A percentile compares a stretch with the other conserved stretches of the same genome.
Conservation (phyloP, 768 basidiomycete species). For the Rhodotorula taiwanensis region DNA sequence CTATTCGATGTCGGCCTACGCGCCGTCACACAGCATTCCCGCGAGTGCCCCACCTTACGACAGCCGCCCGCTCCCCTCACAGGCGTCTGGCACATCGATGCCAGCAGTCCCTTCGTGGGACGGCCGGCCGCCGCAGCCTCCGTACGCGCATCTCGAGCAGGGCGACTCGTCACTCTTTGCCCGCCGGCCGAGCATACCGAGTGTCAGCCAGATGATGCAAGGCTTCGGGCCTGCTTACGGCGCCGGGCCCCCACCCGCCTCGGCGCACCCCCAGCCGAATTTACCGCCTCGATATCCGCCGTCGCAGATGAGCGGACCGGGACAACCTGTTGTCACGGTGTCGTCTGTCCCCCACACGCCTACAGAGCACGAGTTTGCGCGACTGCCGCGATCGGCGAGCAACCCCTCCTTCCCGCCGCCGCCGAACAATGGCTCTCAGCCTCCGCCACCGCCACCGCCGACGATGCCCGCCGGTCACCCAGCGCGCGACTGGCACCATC, state of each 20-base stretch:
- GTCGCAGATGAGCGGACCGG: background rate
- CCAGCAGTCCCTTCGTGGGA: background rate
- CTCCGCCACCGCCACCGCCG: no score
- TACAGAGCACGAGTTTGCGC: conserved; percentile 3
- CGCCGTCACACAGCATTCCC: no score
- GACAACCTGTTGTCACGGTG: conserved; percentile 7
- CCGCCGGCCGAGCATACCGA: conserved; percentile 28
- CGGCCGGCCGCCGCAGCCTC: background rate
- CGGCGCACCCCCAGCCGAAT: background rate
- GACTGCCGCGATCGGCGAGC: no score
- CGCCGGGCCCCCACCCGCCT: background rate
- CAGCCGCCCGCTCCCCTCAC: no score
- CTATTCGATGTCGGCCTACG: no score
- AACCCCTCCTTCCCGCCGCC: no score
- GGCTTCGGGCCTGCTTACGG: conserved; percentile 3
- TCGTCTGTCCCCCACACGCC: conserved; percentile 7
- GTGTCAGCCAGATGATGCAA: conserved; percentile 32
- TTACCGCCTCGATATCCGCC: conserved; percentile 1
- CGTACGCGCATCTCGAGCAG: conserved; percentile 2
- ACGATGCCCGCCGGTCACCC: no score
- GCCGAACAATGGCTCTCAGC: no score
- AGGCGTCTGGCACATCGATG: no score
- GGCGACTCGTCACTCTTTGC: background rate
- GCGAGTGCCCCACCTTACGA: no score
- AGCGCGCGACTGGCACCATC: no score